Base-by-base conservation (phyloP, 371 early-diverging fungal genomes). In the Mucor circinelloides region DNA sequence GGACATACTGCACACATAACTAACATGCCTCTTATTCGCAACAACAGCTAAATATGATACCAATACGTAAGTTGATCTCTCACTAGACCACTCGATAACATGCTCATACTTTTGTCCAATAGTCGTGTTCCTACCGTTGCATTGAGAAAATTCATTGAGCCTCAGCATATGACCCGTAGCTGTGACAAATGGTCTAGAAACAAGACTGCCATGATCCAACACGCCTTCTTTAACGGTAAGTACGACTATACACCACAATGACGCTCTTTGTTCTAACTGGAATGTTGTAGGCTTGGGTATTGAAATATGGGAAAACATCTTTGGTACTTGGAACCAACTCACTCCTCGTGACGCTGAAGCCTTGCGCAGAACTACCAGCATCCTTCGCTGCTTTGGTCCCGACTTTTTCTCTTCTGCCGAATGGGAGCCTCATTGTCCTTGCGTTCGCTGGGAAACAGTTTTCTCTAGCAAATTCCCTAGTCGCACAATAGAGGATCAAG, bases 351-450 rank as follows among this genome's bases (percentile, higher is more conserved):
- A 74, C 54, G 64, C 68, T 17, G 74, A 74, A 58, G 74, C 74
- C 5, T 38, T 74, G 36, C 65, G 68, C 23, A 61, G 74, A 31
- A 68, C 68, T 5, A 50, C 65, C 31, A 65, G 71, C 56, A 74
- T 74, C 13, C 66, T 74, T 25, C 71, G 74, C 6, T 54, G 58
- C 21, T 74, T 74, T 56, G 74, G 74, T 25, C 68, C 74, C 17
- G 70, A 70, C 4, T 74, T 74, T 28, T 70, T 70, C 31, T 40
- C 70, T 17, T 70, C 70, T 3, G 32, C 71, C 17, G 74, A 74
- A 63, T 74, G 74, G 74, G 74, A 74, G 7, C 71, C 74, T 60
- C 74, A 74, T 28, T 70, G 65, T 5, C 74, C 74, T 23, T 74
- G 74, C 21, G 70, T 74, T 32, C 64, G 68, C 25, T 74, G 64